Conservation (phyloP, 148 eudicot genomes). For the Mesembryanthemum crystallinum region DNA sequence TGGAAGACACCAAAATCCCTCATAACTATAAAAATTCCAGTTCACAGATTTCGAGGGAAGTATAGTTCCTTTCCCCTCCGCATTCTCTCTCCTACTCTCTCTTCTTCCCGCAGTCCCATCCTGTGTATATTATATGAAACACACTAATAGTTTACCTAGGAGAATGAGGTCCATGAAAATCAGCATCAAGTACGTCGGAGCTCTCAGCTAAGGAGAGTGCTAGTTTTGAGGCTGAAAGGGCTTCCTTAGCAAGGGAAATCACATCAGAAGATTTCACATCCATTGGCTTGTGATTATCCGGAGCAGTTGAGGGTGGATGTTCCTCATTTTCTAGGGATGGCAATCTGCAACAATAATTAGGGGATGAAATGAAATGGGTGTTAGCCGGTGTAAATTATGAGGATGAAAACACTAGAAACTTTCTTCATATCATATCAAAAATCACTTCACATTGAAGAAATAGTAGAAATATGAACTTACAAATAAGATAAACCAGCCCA, state of each 20-base stretch:
- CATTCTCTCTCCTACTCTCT: background rate
- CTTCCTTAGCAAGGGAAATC: conserved; percentile 75
- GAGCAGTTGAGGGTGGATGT: conserved; percentile 28
- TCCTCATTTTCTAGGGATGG: conserved; percentile 38
- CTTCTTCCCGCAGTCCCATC: background rate
- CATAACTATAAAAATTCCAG: background rate
- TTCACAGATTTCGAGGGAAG: background rate
- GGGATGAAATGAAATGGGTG: background rate
- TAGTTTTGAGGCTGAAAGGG: conserved; percentile 76
- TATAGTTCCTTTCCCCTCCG: no score
- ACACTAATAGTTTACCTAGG: conserved; percentile 42
- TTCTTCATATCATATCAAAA: background rate
- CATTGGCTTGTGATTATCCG: conserved; percentile 26
- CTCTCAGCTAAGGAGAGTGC: conserved; percentile 56
- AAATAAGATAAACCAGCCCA: conserved; percentile 56
- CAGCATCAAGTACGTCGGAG: conserved; percentile 33
- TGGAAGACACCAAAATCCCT: background rate
- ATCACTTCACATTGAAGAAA: background rate
- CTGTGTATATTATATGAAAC: background rate
- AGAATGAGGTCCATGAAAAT: conserved; percentile 35
- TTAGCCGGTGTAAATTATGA: background rate
- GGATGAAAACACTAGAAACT: background rate
- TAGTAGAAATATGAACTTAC: conserved; percentile 48
- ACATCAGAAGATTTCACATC: conserved; percentile 43
- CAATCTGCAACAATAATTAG: conserved; percentile 44